A percentile compares a stretch with the other conserved stretches of the same genome.
phyloP scores from a whole-genome alignment of 2,329 filamentous ascomycete species.

The Xylariomycetidae sp. region DNA sequence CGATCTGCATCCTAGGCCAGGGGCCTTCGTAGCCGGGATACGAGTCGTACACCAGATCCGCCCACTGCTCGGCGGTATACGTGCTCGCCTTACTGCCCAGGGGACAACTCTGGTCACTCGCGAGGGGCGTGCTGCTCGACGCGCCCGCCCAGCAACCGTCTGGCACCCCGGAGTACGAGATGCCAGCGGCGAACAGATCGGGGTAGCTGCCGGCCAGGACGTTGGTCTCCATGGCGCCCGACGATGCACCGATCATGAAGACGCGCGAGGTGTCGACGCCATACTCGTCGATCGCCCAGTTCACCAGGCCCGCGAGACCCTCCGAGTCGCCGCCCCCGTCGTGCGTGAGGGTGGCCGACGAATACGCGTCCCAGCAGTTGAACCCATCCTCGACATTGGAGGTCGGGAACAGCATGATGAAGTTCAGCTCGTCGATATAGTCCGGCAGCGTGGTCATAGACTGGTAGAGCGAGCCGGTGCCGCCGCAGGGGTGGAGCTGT shows the following conservation, averaged over 20 bases:
- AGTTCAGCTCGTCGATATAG: slow-evolving; percentile 44
- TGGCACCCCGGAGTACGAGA: slow-evolving; percentile 36
- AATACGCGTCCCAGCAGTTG: slow-evolving; percentile 41
- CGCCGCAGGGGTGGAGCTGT: slow-evolving; percentile 41
- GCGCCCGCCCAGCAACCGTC: slow-evolving; percentile 34
- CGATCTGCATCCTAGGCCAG: slow-evolving; percentile 21
- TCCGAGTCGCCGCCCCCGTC: slow-evolving; percentile 50
- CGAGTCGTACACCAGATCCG: slow-evolving; percentile 36
- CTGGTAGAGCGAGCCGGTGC: slow-evolving; percentile 41
- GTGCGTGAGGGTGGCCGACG: slow-evolving; percentile 29
- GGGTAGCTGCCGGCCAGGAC: slow-evolving; percentile 40
- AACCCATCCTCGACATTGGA: slow-evolving; percentile 19
- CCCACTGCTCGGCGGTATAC: slow-evolving; percentile 40
- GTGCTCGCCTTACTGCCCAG: slow-evolving; percentile 30
- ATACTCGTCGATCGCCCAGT: slow-evolving; percentile 44
- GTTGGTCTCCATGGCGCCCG: slow-evolving; percentile 43
- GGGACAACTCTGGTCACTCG: slow-evolving; percentile 35
- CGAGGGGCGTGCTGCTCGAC: slow-evolving; percentile 26
- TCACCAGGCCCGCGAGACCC: slow-evolving; percentile 52
- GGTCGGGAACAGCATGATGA: slow-evolving; percentile 2
- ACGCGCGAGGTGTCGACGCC: slow-evolving; percentile 43
- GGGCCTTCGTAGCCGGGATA: slow-evolving; percentile 24
- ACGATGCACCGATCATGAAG: slow-evolving; percentile 43
- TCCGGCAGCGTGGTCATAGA: slow-evolving; percentile 35
- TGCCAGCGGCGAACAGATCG: slow-evolving; percentile 37